Conservation (phyloP, 1,139 yeast species). For the Debaryomycetaceae sp. region DNA sequence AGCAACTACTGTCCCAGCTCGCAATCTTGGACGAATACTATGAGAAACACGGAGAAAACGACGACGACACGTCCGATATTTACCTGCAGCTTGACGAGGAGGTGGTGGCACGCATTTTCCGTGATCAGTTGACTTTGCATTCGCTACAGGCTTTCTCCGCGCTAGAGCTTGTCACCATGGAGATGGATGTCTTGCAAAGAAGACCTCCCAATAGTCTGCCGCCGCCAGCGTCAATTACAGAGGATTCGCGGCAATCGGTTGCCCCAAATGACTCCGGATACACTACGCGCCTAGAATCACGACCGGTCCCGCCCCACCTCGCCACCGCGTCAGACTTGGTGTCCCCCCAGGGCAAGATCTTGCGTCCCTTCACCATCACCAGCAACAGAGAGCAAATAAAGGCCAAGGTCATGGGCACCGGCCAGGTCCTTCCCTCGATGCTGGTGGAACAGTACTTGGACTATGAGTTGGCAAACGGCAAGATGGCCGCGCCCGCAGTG, state of each 20-base stretch:
- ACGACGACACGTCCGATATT: conserved; percentile 7
- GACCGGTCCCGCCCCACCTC: conserved; percentile 13
- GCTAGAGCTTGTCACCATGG: conserved; percentile 48
- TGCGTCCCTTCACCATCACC: conserved; percentile 77
- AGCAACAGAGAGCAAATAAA: conserved; percentile 46
- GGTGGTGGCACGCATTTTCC: conserved; percentile 37
- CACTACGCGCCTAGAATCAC: conserved; percentile 43
- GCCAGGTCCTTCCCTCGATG: conserved; percentile 91
- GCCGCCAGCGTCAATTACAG: background rate
- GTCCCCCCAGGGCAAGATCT: conserved; percentile 62
- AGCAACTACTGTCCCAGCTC: conserved; percentile 37
- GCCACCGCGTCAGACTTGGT: conserved; percentile 25
- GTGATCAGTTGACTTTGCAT: conserved; percentile 43
- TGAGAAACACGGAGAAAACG: conserved; percentile 7
- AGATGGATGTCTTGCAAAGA: conserved; percentile 39
- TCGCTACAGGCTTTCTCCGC: conserved; percentile 42
- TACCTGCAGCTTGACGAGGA: conserved; percentile 48
- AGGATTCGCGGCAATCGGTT: conserved; percentile 1
- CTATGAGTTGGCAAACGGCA: conserved; percentile 76
- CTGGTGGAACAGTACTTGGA: conserved; percentile 86
- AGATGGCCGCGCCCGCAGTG: conserved; percentile 41
- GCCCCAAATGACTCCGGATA: conserved; percentile 23
- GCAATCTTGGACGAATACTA: conserved; percentile 22
- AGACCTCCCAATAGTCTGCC: conserved; percentile 13
- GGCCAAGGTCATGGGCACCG: conserved; percentile 75